phyloP scores from a whole-genome alignment of 2,329 filamentous ascomycete species.

The Talaromyces sp. region DNA sequence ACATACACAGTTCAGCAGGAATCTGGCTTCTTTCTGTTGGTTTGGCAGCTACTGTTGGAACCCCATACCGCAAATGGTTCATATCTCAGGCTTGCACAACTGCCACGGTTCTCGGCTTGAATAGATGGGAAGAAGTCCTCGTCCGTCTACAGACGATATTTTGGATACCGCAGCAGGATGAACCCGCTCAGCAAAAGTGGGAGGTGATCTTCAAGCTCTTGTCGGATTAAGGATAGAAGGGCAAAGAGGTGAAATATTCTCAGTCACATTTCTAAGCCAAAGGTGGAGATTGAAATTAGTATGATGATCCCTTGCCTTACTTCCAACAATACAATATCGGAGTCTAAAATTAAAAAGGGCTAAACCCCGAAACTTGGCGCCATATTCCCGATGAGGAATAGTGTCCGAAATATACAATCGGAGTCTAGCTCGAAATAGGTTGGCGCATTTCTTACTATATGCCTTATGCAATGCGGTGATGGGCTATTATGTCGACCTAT shows the following conservation, averaged over 20 bases:
- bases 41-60: not conserved
- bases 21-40: conserved; percentile 1
- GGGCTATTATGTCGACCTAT: too few relatives aligned
- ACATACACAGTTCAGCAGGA: not conserved
- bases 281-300: too few relatives aligned
- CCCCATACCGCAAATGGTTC: not conserved
- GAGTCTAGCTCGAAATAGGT: not conserved
- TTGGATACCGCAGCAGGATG: not conserved
- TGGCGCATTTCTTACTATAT: not conserved
- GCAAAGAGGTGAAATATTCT: not conserved
- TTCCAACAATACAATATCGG: not conserved
- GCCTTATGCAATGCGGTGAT: too few relatives aligned
- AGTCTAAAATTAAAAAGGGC: not conserved
- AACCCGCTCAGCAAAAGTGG: not conserved
- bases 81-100: not conserved
- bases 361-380: not conserved
- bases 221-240: not conserved
- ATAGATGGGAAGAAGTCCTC: not conserved
- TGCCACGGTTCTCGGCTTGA: not conserved
- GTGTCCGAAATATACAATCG: not conserved
- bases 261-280: too few relatives aligned
- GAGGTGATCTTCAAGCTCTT: not conserved
- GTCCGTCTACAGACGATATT: not conserved
- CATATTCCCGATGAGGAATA: not conserved
- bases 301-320: too few relatives aligned